Evolutionary conservation across 768 basidiomycete species (phyloP).

Genomic region (Wakefieldia striispora): DNA sequence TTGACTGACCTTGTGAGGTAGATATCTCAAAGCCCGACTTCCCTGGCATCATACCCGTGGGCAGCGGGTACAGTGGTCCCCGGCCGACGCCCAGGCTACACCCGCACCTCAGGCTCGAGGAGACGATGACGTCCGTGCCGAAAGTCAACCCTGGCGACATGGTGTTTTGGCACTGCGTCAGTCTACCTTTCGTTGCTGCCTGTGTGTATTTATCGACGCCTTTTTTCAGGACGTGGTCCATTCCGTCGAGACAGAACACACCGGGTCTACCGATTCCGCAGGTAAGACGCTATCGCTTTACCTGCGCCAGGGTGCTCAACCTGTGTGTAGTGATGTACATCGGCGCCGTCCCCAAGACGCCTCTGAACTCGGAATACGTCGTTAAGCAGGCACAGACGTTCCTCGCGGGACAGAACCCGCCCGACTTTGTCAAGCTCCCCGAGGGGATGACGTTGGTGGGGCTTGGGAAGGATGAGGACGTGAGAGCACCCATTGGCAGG

Average conservation of each 20-base stretch:
- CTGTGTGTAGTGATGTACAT: constrained; percentile 67
- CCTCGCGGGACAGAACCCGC: constrained; percentile 57
- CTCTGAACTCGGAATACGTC: constrained; percentile 59
- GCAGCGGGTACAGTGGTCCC: constrained; percentile 37
- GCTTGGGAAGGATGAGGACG: constrained; percentile 40
- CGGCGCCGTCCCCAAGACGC: constrained; percentile 65
- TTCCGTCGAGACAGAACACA: constrained; percentile 50
- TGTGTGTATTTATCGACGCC: no score
- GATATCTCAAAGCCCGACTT: constrained; percentile 50
- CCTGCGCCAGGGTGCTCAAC: background rate
- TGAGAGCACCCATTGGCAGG: constrained; percentile 33
- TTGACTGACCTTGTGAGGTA: constrained; percentile 19
- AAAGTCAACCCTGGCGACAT: constrained; percentile 74
- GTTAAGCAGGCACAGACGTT: constrained; percentile 62
- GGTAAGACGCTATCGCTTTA: constrained; percentile 33
- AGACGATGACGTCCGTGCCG: constrained; percentile 70
- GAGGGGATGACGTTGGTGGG: constrained; percentile 40
- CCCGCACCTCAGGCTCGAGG: constrained; percentile 62
- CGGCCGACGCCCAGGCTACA: constrained; percentile 53
- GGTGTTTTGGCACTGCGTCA: constrained; percentile 73
- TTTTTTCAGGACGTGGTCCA: constrained; percentile 43
- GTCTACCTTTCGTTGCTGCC: constrained; percentile 9
- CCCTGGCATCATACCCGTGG: constrained; percentile 41
- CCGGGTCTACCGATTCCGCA: constrained; percentile 53
- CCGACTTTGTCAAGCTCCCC: constrained; percentile 61